Base-by-base conservation (phyloP, 495 filamentous ascomycete genomes). In the Aspergillus sclerotiicarbonarius region DNA sequence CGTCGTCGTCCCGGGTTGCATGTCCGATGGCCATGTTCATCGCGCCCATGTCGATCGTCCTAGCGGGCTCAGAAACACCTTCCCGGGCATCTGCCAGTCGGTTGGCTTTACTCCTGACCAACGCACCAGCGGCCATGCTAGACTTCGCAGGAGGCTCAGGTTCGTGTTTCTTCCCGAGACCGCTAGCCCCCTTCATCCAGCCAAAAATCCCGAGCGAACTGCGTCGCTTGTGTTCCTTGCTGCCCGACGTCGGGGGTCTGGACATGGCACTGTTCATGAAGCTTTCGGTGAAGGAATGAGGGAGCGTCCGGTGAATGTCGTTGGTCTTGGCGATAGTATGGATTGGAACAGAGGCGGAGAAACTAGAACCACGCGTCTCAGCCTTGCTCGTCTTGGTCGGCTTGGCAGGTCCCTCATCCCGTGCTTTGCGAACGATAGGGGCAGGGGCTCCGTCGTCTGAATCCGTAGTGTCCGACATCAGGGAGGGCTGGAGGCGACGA, bases 151-250 rank as follows among this genome's bases (percentile, higher is more conserved):
- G 44, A 4, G 60, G 21, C 44, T 62, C 57, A 8, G 59, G 4
- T 0, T 63, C 62, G 21, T 60, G 53, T 46, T 67, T 70, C 16
- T 76, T 64, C 8, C 65, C 69, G 32, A 74, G 67, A 0, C 65
- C 67, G 51, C 68, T 60, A 19, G 71, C 64, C 3, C 71, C 66
- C 51, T 79, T 79, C 71, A 79, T 74, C 76, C 76, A 79, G 35
- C 73, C 67, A 41, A 77, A 70, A 21, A 79, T 71, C 3, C 73
- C 69, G 1, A 76, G 62, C 1, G 76, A 79, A 57, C 71, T 71
- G 44, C 70, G 72, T 13, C 73, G 66, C 46, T 75, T 76, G 56
- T 74, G 72, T 8, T 75, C 71, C 29, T 58, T 62, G 53, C 61
- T 64, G 39, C 71, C 62, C 15, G 73, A 72, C 16, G 68, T 69